Base-by-base conservation (phyloP, 371 early-diverging fungal species). In the Syncephalis plumigaleata region DNA sequence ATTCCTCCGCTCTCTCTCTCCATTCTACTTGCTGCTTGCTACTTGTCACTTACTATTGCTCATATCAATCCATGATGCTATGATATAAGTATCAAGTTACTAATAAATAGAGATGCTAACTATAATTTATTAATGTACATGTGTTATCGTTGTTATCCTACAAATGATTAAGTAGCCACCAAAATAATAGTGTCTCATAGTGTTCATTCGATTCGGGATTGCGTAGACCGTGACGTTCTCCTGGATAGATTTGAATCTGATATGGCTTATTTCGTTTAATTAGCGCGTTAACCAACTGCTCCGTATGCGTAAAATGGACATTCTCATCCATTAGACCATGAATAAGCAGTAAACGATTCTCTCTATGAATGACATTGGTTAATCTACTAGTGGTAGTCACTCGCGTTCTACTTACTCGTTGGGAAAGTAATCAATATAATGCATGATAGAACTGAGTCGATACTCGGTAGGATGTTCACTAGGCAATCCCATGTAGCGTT, bases 321-420 rank as follows among this genome's bases (percentile, higher is more conserved):
- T 87, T 87, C 54, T 87, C 85, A 56, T 87, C 87, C 48, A 78
- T 75, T 39, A 76, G 56, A 0, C 87, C 87, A 55, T 87, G 87
- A 0, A 70, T 81, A 42, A 87, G 62, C 25, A 87, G 46, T 16
- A 87, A 54, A 0, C 84, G 68, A 52, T 78, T 71, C 18, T 71
- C 75, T 36, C 75, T 70, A 55, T 8, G 9, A 7, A 45, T 15
- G 9, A 36, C 11, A 49, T 21, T 17, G 31, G 16, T 9, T 44
- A 47, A 11, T 42, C 38, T 2, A 44, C 38, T 36, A 39, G 18
- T 7, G 17, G 3, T 17, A 25, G 3, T 25, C 9, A 39, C 9
- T 18, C 2, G 42, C 4, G 27, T 24, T 42, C 1, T 4, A 46
- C 27, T 49, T 67, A 79, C 76, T 56, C 54, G 43, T 80, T 67